Evolutionary conservation across 1,284 basidiomycete genomes (phyloP).

Genomic region (Boletus semigastroideus): DNA sequence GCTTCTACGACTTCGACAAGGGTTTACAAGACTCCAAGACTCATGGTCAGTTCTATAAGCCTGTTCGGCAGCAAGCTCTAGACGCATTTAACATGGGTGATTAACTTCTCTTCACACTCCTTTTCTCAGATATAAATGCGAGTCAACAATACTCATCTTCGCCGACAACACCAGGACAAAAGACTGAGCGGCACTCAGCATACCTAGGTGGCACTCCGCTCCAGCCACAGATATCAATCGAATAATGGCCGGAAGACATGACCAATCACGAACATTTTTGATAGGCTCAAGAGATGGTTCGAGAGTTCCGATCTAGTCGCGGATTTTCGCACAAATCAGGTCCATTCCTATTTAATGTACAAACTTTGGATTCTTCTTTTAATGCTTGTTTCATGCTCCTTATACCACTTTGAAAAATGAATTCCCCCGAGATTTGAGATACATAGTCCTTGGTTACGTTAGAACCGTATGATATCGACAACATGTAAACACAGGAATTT

Average conservation of each 20-base stretch:
- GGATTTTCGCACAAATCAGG: slow-evolving; percentile 10
- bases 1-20: slow-evolving; percentile 77
- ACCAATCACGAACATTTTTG: slow-evolving; percentile 7
- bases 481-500: neutral
- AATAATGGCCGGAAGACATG: slow-evolving; percentile 33
- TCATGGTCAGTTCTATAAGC: slow-evolving; percentile 59
- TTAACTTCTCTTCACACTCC: slow-evolving; percentile 27
- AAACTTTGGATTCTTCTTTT: slow-evolving; percentile 9
- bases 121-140: slow-evolving; percentile 46
- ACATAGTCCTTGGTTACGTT: neutral
- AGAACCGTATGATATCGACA: neutral
- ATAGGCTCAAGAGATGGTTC: slow-evolving; percentile 1
- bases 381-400: slow-evolving; percentile 21
- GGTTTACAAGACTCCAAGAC: slow-evolving; percentile 69
- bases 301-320: neutral
- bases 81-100: slow-evolving; percentile 34
- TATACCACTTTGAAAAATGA: slow-evolving; percentile 3
- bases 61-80: slow-evolving; percentile 30
- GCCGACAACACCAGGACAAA: slow-evolving; percentile 42
- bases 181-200: slow-evolving; percentile 42
- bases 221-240: slow-evolving; percentile 49
- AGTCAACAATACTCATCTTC: slow-evolving; percentile 46
- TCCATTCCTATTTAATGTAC: slow-evolving; percentile 20
- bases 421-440: neutral
- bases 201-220: slow-evolving; percentile 35